Evolutionary conservation across 2,329 filamentous ascomycete species (phyloP), one percentile per base, ranked within the genome.

Genomic region (Trichoderma sp.): DNA sequence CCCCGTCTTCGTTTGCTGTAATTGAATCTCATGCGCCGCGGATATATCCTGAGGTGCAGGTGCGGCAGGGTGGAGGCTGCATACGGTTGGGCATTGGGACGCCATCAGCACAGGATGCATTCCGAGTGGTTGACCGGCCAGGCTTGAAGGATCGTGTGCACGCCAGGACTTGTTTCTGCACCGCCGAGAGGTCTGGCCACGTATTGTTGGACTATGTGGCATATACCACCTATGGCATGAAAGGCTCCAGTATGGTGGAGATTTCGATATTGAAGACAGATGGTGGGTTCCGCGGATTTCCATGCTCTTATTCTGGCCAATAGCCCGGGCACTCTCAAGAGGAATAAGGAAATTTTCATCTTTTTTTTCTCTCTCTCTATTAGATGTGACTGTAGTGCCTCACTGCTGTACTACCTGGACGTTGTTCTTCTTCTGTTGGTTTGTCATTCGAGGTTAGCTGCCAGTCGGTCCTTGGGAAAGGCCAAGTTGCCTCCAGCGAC

Each of bases 321-420:
- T 3, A 10, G 12, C 12, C 34, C 10, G 34, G 34, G 12, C 10
- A 39, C 34, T 39, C 10, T 39, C 9, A 5, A 1, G 30, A 39
- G 14, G 14, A 14, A 15, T 28, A 17, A 24, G 7, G 17, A 17
- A 17, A 24, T 61, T 45, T 43, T 34, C n/a, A 5, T 24, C 7
- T 39, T 55, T 63, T 63, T 47, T 39, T 54, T n/a, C n/a, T n/a
- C n/a, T 9, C 28, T 48, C 17, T 59, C 9, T 47, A 63, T 45
- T 21, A 57, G 19, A 21, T 43, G 21, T 39, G 15, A 45, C 30
- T 51, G 15, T 43, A n/a, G 19, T 48, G 28, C 34, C 45, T 83
- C 77, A 90, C 78, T 91, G 90, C 80, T 93, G 90, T 68, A 95
- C 90, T 69, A 94, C 89, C 76, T 94, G 91, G 59, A 95, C 86